These are phyloP conservation scores for Lolium multiflorum DNA, from an alignment of 176 grass and related monocot species.

Conservation along the genomic window DNA sequence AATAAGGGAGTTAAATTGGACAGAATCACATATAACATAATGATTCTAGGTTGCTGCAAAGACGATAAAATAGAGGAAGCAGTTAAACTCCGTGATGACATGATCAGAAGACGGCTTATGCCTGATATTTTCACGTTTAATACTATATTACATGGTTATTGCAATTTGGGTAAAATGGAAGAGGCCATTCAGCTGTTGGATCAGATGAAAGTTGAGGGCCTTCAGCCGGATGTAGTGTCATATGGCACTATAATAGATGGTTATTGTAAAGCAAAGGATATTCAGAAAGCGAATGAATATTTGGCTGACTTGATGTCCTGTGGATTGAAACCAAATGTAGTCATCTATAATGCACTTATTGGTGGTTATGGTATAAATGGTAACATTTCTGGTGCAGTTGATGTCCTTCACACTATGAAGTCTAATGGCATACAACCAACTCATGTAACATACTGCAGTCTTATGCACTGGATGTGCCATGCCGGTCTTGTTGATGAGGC, in stretches of 20 bases:
- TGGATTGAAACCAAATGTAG: constrained; percentile 73
- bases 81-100: constrained; percentile 70
- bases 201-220: constrained; percentile 65
- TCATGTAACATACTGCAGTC: constrained; percentile 61
- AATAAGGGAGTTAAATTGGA: constrained; percentile 61
- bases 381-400: constrained; percentile 70
- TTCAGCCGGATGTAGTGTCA: constrained; percentile 74
- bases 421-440: constrained; percentile 65
- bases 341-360: constrained; percentile 90
- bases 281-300: constrained; percentile 74
- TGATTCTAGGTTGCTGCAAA: constrained; percentile 83
- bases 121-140: constrained; percentile 82
- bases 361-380: constrained; percentile 75
- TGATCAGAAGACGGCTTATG: constrained; percentile 78
- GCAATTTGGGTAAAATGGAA: constrained; percentile 76
- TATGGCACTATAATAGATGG: constrained; percentile 83
- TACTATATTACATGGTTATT: constrained; percentile 66
- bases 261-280: constrained; percentile 81
- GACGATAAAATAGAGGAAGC: constrained; percentile 68
- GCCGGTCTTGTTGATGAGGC: constrained; percentile 75
- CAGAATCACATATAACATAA: constrained; percentile 87
- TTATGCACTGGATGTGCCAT: constrained; percentile 87
- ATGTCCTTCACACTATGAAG: constrained; percentile 80
- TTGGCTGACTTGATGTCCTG: constrained; percentile 56
- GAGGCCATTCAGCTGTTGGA: constrained; percentile 61